phyloP scores from a whole-genome alignment of 139 green algal genomes.

The Tetraselmis striata region DNA sequence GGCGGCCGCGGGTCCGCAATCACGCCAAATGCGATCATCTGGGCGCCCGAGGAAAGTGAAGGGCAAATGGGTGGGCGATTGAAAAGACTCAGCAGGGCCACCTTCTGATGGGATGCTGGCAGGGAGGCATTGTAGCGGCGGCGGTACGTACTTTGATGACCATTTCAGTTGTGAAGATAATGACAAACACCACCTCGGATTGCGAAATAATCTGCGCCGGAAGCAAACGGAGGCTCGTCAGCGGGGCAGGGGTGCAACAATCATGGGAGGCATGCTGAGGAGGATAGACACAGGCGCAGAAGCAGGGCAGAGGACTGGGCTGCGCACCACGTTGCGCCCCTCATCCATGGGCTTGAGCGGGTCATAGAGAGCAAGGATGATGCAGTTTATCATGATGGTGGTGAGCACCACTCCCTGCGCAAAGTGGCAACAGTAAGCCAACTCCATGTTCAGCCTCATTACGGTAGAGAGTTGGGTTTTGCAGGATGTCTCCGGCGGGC shows the following conservation, averaged over 20 bases:
- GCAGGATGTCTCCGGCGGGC: no score
- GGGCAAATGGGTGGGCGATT: neutral
- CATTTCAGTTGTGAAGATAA: constrained; percentile 24
- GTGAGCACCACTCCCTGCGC: constrained; percentile 14
- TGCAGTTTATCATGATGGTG: constrained; percentile 31
- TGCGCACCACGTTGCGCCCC: constrained; percentile 3
- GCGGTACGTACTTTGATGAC: constrained; percentile 18
- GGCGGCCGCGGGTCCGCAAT: neutral
- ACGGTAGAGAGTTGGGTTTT: no score
- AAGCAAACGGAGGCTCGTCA: no score
- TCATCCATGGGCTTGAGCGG: constrained; percentile 15
- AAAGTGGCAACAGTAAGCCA: neutral
- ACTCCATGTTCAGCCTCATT: no score
- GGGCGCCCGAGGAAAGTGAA: neutral
- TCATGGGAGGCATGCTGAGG: neutral
- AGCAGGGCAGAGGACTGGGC: neutral
- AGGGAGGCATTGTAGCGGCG: no score
- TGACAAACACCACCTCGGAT: constrained; percentile 21
- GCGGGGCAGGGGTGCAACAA: neutral
- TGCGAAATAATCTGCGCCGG: constrained; percentile 8
- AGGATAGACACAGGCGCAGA: neutral
- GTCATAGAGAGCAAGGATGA: constrained; percentile 23
- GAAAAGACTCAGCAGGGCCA: neutral
- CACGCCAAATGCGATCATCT: neutral
- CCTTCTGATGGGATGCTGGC: neutral